Conservation (phyloP, 345 rosid species). For the Pistacia vera region DNA sequence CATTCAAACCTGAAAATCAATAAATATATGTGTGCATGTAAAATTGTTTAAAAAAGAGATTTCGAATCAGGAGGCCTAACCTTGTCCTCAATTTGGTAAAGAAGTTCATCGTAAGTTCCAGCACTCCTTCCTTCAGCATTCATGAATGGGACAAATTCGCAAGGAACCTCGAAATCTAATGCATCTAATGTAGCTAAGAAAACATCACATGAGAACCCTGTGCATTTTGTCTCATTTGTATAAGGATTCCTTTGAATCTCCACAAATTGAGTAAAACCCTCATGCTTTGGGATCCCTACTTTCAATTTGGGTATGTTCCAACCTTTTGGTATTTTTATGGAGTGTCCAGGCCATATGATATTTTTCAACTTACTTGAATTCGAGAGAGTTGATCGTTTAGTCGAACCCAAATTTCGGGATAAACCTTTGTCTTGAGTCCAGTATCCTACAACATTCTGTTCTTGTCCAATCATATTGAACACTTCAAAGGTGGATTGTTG, state of each 20-base stretch:
- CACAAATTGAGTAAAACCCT: slow-evolving; percentile 37
- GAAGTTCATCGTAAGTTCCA: slow-evolving; percentile 31
- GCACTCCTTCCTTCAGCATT: slow-evolving; percentile 6
- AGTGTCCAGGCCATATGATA: slow-evolving; percentile 27
- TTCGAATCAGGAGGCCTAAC: too few relatives aligned
- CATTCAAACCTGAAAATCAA: too few relatives aligned
- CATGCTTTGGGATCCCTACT: slow-evolving; percentile 39
- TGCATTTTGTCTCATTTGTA: not conserved
- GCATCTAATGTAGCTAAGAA: slow-evolving; percentile 31
- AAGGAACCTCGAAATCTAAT: slow-evolving; percentile 20
- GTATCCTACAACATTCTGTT: slow-evolving; percentile 30
- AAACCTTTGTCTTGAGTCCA: slow-evolving; percentile 37
- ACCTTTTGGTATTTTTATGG: slow-evolving; percentile 19
- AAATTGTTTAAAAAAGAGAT: too few relatives aligned
- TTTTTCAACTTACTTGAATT: not conserved
- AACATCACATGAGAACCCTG: slow-evolving; percentile 41
- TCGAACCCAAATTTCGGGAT: not conserved
- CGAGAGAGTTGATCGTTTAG: not conserved
- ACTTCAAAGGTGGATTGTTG: slow-evolving; percentile 41
- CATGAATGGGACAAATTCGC: slow-evolving; percentile 22
- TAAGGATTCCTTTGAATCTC: slow-evolving; percentile 2
- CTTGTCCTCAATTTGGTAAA: not conserved
- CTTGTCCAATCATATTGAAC: slow-evolving; percentile 33
- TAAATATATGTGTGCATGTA: too few relatives aligned
- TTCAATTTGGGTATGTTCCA: slow-evolving; percentile 27